A percentile compares a stretch with the other conserved stretches of the same genome.
Conservation (phyloP, 2,329 filamentous ascomycete genomes). For the Neofusicoccum ribis region DNA sequence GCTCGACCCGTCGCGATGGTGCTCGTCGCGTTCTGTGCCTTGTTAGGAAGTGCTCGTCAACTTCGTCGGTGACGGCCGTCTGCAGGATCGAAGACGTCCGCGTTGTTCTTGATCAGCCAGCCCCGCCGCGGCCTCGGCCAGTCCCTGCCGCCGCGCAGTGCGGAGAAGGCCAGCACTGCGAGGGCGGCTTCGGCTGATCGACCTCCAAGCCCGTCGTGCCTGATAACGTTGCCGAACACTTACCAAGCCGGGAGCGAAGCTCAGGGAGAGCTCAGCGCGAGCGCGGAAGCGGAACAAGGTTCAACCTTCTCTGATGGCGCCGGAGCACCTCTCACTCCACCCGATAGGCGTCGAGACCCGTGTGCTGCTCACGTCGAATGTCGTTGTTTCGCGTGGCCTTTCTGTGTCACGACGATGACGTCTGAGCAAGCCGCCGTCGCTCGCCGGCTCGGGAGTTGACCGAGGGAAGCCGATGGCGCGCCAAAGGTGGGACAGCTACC, state of each 20-base stretch:
- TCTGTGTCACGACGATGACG: background rate
- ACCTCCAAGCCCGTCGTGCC: conserved; percentile 2
- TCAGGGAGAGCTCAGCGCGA: background rate
- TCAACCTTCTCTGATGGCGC: background rate
- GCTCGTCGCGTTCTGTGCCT: background rate
- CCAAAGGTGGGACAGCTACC: conserved; percentile 15
- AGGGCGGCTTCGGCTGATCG: conserved; percentile 7
- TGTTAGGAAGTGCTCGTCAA: background rate
- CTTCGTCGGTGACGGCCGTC: background rate
- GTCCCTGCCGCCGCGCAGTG: background rate
- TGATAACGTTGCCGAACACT: conserved; percentile 5
- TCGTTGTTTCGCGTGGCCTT: background rate
- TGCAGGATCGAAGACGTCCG: background rate
- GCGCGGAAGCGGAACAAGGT: background rate
- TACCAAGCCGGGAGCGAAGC: background rate
- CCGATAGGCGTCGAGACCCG: no score
- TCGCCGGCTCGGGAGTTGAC: conserved; percentile 4
- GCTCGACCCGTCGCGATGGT: background rate
- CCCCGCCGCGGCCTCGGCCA: background rate
- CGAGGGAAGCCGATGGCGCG: conserved; percentile 10
- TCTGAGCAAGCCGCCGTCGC: background rate
- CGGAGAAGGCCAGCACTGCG: background rate
- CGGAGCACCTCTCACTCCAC: background rate
- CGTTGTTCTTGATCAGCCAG: background rate
- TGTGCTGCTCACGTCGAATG: background rate